phyloP scores from a whole-genome alignment of 1,284 basidiomycete genomes.

The Prillingera fragicola region DNA sequence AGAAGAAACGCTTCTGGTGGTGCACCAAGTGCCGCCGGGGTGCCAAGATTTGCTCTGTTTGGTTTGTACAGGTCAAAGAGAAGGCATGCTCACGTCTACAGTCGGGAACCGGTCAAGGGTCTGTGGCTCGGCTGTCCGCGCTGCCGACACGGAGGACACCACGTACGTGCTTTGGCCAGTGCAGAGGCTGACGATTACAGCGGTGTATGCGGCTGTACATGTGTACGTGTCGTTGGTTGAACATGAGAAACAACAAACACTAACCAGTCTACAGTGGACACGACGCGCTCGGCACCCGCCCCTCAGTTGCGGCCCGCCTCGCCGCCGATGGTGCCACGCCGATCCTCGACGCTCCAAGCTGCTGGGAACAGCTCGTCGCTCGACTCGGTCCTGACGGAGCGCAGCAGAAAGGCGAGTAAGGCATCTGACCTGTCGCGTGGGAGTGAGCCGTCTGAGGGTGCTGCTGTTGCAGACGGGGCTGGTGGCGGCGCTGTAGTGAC shows the following conservation, averaged over 20 bases:
- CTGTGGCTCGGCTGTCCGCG: slow-evolving; percentile 38
- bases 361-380: slow-evolving; percentile 4
- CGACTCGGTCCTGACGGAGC: slow-evolving; percentile 7
- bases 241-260: not conserved
- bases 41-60: slow-evolving; percentile 34
- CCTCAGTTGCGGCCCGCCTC: not conserved
- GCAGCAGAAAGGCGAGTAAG: not conserved
- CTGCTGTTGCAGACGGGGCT: not conserved
- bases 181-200: slow-evolving; percentile 5
- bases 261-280: slow-evolving; percentile 4
- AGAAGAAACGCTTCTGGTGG: slow-evolving; percentile 39
- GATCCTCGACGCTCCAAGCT: too few species aligned
- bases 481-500: slow-evolving; percentile 12
- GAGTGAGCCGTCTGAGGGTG: slow-evolving; percentile 2
- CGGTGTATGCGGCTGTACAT: slow-evolving; percentile 37
- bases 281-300: slow-evolving; percentile 2
- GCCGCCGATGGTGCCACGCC: not conserved
- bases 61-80: slow-evolving; percentile 21
- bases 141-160: slow-evolving; percentile 42
- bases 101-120: slow-evolving; percentile 32
- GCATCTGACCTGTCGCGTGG: not conserved
- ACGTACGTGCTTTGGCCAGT: slow-evolving; percentile 11
- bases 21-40: slow-evolving; percentile 32
- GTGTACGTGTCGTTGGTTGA: slow-evolving; percentile 25
- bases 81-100: slow-evolving; percentile 10